Evolutionary conservation across 306 rosid species (phyloP).

Genomic region (Vigna nakashimae): DNA sequence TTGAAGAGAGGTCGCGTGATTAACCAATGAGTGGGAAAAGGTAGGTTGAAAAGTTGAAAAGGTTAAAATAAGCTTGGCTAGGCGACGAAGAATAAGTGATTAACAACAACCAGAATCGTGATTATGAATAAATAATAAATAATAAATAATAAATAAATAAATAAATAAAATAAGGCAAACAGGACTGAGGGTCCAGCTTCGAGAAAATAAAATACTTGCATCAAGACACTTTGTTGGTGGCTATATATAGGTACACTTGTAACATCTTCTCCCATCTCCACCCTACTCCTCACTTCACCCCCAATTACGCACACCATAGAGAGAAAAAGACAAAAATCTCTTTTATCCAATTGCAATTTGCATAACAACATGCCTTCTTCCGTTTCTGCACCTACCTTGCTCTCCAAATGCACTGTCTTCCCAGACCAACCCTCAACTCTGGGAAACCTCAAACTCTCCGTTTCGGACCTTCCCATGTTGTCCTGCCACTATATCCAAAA

Average conservation of each 20-base stretch:
- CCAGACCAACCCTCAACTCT: constrained; percentile 67
- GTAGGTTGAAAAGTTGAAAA: not conserved
- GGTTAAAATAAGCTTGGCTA: not conserved
- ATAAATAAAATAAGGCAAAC: not conserved
- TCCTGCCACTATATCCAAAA: constrained; percentile 96
- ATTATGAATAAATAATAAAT: too few relatives aligned
- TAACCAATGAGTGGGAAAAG: not conserved
- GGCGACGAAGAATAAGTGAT: not conserved
- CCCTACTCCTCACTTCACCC: constrained; percentile 46
- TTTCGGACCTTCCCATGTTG: constrained; percentile 92
- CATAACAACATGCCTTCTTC: constrained; percentile 48
- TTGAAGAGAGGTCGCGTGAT: not conserved
- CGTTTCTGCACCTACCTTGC: constrained; percentile 38
- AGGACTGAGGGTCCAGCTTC: not conserved
- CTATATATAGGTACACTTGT: constrained; percentile 34
- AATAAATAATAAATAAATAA: not conserved
- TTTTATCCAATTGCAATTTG: constrained; percentile 34
- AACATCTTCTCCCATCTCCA: constrained; percentile 1
- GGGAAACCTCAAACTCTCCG: constrained; percentile 74
- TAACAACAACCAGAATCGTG: not conserved
- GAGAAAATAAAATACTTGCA: constrained; percentile 33
- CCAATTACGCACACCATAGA: not conserved
- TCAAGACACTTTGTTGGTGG: not conserved
- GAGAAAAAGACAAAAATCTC: constrained; percentile 17
- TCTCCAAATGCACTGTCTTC: constrained; percentile 65